Conservation (phyloP, 768 basidiomycete species). For the Tubosaeta sp. region DNA sequence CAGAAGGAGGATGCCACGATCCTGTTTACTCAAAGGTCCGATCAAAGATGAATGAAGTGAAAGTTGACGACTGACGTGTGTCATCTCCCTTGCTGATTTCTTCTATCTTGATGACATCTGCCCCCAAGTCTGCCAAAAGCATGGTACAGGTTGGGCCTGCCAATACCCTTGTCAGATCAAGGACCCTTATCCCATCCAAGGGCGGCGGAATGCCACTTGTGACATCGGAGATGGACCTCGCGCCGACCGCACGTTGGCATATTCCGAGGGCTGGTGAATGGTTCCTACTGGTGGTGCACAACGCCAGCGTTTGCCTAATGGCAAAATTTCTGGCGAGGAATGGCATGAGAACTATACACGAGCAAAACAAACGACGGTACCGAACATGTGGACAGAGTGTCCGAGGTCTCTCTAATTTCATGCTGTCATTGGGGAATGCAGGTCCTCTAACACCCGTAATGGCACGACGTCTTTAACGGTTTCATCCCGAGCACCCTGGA, state of each 20-base stretch:
- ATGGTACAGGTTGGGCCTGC: constrained; percentile 93
- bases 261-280: neutral
- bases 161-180: constrained; percentile 86
- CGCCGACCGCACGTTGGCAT: constrained; percentile 1
- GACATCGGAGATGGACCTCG: constrained; percentile 13
- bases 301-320: neutral
- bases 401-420: constrained; percentile 19
- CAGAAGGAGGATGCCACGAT: constrained; percentile 62
- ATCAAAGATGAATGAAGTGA: constrained; percentile 10
- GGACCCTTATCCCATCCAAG: constrained; percentile 71
- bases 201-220: constrained; percentile 66
- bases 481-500: neutral
- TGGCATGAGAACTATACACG: constrained; percentile 5
- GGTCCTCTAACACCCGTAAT: constrained; percentile 20
- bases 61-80: constrained; percentile 53
- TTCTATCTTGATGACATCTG: constrained; percentile 93
- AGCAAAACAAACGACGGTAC: neutral
- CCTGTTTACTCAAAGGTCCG: constrained; percentile 36
- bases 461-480: constrained; percentile 5
- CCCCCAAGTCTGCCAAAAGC: constrained; percentile 89
- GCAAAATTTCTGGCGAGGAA: neutral
- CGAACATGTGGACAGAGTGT: constrained; percentile 17
- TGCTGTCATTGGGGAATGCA: constrained; percentile 9
- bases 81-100: constrained; percentile 81
- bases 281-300: neutral